phyloP scores from a whole-genome alignment of 345 rosid genomes.

The Raphanus sativus region DNA sequence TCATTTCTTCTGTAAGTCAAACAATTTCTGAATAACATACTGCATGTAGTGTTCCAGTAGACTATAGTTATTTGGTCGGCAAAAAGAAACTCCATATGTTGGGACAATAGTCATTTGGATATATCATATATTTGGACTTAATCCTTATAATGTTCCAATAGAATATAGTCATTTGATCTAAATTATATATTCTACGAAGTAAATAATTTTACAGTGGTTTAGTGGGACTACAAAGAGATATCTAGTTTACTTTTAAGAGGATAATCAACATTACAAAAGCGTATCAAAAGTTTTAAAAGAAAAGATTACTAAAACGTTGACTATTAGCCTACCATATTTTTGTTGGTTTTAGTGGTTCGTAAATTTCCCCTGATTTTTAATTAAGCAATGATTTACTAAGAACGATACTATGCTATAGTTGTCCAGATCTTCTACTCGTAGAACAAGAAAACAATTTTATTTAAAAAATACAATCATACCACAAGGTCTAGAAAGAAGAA shows the following conservation, averaged over 20 bases:
- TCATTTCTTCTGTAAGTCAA: background rate
- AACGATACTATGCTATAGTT: background rate
- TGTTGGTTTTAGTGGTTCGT: background rate
- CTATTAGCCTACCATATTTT: background rate
- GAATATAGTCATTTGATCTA: background rate
- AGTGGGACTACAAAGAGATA: background rate
- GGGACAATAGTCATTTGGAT: background rate
- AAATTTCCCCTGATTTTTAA: background rate
- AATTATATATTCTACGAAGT: background rate
- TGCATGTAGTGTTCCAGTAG: background rate
- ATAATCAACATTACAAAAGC: background rate
- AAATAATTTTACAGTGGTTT: background rate
- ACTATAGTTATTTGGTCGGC: background rate
- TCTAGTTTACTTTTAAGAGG: background rate
- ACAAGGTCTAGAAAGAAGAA: slow-evolving; percentile 1
- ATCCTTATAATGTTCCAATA: background rate
- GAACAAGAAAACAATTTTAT: background rate
- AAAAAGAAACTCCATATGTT: background rate
- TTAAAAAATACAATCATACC: background rate
- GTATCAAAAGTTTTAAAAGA: background rate
- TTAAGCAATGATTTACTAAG: background rate
- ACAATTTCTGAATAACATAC: background rate
- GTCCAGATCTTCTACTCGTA: background rate
- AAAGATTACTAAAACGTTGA: background rate
- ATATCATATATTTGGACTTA: background rate